phyloP scores from a whole-genome alignment of 805 yeast species.

The Teunomyces tritomae region DNA sequence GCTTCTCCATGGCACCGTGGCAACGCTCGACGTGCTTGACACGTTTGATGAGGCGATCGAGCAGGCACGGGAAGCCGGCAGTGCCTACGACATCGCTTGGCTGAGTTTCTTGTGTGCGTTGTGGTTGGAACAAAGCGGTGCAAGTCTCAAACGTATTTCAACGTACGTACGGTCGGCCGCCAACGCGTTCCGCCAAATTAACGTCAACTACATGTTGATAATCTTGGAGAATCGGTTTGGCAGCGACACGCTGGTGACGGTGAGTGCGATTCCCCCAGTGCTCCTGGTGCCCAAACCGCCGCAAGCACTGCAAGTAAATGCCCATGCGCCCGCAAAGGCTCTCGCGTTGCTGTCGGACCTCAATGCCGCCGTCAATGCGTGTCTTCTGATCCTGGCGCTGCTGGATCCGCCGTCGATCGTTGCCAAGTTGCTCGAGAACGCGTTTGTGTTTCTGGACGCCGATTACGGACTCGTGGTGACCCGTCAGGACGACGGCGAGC shows the following conservation, averaged over 20 bases:
- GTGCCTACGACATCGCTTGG: conserved; percentile 38
- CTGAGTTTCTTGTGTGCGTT: conserved; percentile 42
- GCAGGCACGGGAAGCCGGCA: conserved; percentile 26
- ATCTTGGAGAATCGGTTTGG: conserved; percentile 27
- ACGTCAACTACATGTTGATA: conserved; percentile 12
- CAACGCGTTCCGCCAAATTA: conserved; percentile 22
- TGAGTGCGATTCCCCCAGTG: not conserved
- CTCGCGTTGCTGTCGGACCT: not conserved
- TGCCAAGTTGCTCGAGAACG: conserved; percentile 36
- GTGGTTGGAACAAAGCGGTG: conserved; percentile 29
- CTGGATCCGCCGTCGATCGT: conserved; percentile 37
- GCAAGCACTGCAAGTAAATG: not conserved
- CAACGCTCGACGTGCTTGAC: conserved; percentile 41
- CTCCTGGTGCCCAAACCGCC: not conserved
- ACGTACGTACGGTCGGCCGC: conserved; percentile 37
- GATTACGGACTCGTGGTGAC: conserved; percentile 31
- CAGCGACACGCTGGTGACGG: not conserved
- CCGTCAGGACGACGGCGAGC: conserved; percentile 18
- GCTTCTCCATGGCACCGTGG: conserved; percentile 10
- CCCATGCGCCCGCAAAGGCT: not conserved
- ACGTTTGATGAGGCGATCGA: conserved; percentile 45
- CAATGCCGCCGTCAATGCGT: conserved; percentile 41
- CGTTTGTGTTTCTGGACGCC: conserved; percentile 35
- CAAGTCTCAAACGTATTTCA: conserved; percentile 30
- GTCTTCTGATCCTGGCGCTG: conserved; percentile 50